Base-by-base conservation (phyloP, 2,329 filamentous ascomycete species). In the Claviceps humidiphila region DNA sequence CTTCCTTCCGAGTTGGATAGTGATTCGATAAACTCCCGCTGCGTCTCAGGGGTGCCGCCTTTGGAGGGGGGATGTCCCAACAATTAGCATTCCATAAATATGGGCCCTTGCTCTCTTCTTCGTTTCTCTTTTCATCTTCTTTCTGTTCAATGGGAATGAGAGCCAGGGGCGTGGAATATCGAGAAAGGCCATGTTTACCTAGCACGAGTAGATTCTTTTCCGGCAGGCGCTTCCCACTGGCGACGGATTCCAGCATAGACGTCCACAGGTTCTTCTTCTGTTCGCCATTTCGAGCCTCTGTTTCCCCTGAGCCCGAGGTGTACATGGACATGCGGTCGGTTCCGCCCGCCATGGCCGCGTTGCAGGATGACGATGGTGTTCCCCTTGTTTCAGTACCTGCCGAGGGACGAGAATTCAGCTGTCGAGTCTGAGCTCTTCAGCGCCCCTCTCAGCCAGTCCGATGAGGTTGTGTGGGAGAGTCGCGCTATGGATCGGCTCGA, bases 261-360 rank as follows among this genome's bases (percentile, higher is more conserved):
- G 86, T 90, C 91, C 91, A 96, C 69, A 96, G 84, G 65, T 95
- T 88, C 70, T 87, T 88, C 72, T 88, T 90, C 57, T 84, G 84
- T 60, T 86, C 84, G 68, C 74, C 78, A 71, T 80, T 77, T 58
- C 76, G 77, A 60, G 71, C 71, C 48, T 80, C 79, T 53, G 74
- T 73, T n/a, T 69, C 67, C 55, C 75, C 75, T 58, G 73, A 81
- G 58, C 69, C 76, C 60, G 70, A 71, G 56, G 77, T 82, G 70
- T 77, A 80, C 62, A 72, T 80, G 54, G 78, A 81, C 64, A 74
- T 71, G 60, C 78, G 73, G 63, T 80, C 79, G 56, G 71, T 67
- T 63, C 72, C 76, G 59, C 69, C 66, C 60, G 74, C 71, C 74
- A 78, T 79, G 64, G 58, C 53, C 9, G 54, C 44, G 41, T 22